These are phyloP conservation scores for Fusarium veterinarium DNA, from an alignment of 2,329 filamentous ascomycete species.

Conservation along the genomic window DNA sequence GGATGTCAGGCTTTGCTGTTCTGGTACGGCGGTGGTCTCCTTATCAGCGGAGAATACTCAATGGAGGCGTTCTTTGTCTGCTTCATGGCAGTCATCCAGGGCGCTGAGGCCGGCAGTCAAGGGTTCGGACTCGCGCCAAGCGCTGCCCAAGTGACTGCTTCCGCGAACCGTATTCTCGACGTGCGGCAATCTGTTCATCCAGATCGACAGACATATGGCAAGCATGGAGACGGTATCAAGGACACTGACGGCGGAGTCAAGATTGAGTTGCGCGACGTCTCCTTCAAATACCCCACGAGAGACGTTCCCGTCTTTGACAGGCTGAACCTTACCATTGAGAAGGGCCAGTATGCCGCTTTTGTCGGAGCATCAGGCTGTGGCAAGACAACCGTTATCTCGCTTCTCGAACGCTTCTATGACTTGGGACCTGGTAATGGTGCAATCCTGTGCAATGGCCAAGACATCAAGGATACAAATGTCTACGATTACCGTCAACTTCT, in stretches of 20 bases:
- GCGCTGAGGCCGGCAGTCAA: constrained; percentile 55
- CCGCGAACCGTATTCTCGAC: constrained; percentile 47
- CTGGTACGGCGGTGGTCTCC: constrained; percentile 57
- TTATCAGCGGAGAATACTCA: constrained; percentile 47
- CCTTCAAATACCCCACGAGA: constrained; percentile 71
- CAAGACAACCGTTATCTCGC: constrained; percentile 76
- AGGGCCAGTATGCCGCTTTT: constrained; percentile 76
- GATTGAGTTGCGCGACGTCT: constrained; percentile 66
- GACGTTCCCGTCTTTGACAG: constrained; percentile 67
- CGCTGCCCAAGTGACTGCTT: constrained; percentile 34
- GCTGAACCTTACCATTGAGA: constrained; percentile 72
- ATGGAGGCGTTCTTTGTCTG: constrained; percentile 64
- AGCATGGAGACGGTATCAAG: constrained; percentile 42
- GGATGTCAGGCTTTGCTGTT: constrained; percentile 64
- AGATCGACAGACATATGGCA: background rate
- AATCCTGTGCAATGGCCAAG: constrained; percentile 71
- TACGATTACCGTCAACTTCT: constrained; percentile 71
- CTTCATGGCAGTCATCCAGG: constrained; percentile 64
- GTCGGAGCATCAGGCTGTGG: constrained; percentile 78
- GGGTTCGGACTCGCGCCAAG: constrained; percentile 30
- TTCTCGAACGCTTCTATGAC: constrained; percentile 78
- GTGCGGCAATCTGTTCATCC: constrained; percentile 19
- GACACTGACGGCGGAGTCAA: constrained; percentile 61
- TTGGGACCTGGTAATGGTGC: constrained; percentile 63
- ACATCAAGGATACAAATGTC: constrained; percentile 69